These are phyloP conservation scores for Komagataella phaffii DNA, from an alignment of 805 yeast species.

Conservation along the genomic window DNA sequence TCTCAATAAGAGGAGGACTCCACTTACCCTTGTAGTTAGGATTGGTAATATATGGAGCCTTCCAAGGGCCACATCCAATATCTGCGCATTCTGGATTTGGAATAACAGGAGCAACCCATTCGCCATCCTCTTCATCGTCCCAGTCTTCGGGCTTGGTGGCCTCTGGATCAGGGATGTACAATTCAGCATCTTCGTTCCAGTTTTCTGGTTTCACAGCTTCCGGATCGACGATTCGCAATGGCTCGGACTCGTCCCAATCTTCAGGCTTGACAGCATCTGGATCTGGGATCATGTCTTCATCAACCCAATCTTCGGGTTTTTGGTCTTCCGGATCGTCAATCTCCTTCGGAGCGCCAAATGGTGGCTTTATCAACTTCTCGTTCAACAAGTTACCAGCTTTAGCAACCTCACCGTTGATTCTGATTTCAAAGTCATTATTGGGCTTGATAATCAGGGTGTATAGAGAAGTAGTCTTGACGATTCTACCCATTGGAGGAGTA, in stretches of 20 bases:
- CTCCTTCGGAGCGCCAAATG: conserved; percentile 51
- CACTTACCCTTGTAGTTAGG: conserved; percentile 70
- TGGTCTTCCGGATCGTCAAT: conserved; percentile 41
- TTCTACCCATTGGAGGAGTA: conserved; percentile 54
- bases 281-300: conserved; percentile 51
- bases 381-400: conserved; percentile 57
- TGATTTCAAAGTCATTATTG: conserved; percentile 59
- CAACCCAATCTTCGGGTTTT: conserved; percentile 82
- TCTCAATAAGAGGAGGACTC: conserved; percentile 51
- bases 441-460: conserved; percentile 67
- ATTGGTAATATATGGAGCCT: conserved; percentile 50
- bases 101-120: conserved; percentile 62
- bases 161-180: conserved; percentile 52
- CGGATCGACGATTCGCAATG: conserved; percentile 53
- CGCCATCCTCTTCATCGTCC: conserved; percentile 88
- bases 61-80: conserved; percentile 79
- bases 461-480: conserved; percentile 43
- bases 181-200: conserved; percentile 62
- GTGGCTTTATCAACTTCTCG: conserved; percentile 44
- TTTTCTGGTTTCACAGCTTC: conserved; percentile 53
- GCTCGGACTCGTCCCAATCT: conserved; percentile 74
- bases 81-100: conserved; percentile 60
- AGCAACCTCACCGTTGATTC: conserved; percentile 68
- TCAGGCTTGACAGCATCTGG: conserved; percentile 59
- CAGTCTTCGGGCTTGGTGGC: conserved; percentile 62